Base-by-base conservation (phyloP, 768 basidiomycete genomes). In the Hygrophoropsis aurantiaca region DNA sequence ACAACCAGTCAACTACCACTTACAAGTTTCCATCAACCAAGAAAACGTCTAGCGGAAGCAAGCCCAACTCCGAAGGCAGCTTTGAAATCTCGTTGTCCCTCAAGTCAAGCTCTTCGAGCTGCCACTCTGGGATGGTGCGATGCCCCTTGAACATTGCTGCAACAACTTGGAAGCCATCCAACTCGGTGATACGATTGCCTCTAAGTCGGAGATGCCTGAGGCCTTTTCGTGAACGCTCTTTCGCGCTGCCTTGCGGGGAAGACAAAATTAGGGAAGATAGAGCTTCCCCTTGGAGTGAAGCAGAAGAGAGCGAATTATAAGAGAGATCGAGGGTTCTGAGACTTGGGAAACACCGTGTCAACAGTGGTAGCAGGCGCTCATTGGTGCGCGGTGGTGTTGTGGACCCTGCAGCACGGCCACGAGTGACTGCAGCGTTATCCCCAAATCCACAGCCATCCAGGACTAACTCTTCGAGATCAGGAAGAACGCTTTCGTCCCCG, bases 21-120 rank as follows among this genome's bases (percentile, higher is more conserved):
- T 61, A 90, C 88, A 74, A 69, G 66, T 93, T 93, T 15, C 90
- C 89, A 57, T 92, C 90, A 27, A 93, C 90, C 55, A 90, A 65
- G 49, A 93, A 81, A 7, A 90, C 83, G 42, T 92, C 90, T 56
- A 92, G 62, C 13, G 89, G 85, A 43, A 92, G 61, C 48, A 90
- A 61, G 21, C 90, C 90, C 39, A 92, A 64, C 59, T 85, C 82
- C 6, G 86, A 67, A 0, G 81, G 82, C 25, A 92, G 63, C 64
- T 77, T 83, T 5, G 74, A 75, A 46, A 93, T 80, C 58, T 88
- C 86, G 53, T 92, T 92, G 58, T 93, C 88, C 53, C 90, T 69
- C 57, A 93, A 52, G 66, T 93, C 90, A 23, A 93, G 64, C 59
- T 92, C 90, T 57, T 92, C 89, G 35, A 92, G 70, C 57, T 79